Percentiles rank a stretch among this genome's conserved stretches.
phyloP scores from a whole-genome alignment of 108 stramenopile genomes.

The Skeletonema costatum region DNA sequence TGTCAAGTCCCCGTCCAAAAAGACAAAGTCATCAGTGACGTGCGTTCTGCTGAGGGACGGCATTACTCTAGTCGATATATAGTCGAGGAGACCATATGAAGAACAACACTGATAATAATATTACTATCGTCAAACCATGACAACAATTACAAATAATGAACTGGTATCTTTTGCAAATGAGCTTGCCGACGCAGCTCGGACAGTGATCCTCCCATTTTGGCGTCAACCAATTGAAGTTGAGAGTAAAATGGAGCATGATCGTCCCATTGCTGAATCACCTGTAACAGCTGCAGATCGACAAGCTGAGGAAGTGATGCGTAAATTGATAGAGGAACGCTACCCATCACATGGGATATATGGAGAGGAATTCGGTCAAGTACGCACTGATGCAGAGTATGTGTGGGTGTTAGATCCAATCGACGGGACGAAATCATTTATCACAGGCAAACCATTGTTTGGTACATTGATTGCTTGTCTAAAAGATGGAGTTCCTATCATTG shows the following conservation, averaged over 20 bases:
- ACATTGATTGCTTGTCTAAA: constrained; percentile 52
- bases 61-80: no score
- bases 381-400: constrained; percentile 52
- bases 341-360: constrained; percentile 59
- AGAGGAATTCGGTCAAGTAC: constrained; percentile 52
- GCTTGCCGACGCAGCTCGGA: constrained; percentile 54
- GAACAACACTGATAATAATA: not conserved
- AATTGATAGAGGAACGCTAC: constrained; percentile 51
- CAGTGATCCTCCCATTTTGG: constrained; percentile 57
- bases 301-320: constrained; percentile 54
- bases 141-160: constrained; percentile 23
- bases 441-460: constrained; percentile 64
- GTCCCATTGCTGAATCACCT: constrained; percentile 49
- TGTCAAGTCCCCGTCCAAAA: no score
- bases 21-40: no score
- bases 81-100: not conserved
- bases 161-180: constrained; percentile 47
- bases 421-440: constrained; percentile 62
- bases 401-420: constrained; percentile 70
- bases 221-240: constrained; percentile 47
- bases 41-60: no score
- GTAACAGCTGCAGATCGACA: constrained; percentile 58
- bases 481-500: constrained; percentile 52
- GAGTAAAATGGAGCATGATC: constrained; percentile 46
- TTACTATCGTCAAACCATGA: not conserved